Conservation (phyloP, 768 basidiomycete species). For the Solioccasus polychromus region DNA sequence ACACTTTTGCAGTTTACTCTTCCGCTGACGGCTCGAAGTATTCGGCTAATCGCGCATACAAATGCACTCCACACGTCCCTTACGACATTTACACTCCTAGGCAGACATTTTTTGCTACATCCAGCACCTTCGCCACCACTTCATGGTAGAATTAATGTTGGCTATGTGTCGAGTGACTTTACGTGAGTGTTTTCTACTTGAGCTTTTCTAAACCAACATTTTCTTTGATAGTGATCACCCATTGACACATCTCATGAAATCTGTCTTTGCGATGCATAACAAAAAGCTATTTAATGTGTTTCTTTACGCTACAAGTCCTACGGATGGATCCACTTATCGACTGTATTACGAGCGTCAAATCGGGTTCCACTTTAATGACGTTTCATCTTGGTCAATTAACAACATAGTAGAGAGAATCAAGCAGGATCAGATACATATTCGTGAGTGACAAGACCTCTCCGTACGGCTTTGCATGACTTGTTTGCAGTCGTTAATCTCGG, state of each 20-base stretch:
- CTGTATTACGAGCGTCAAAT: conserved; percentile 39
- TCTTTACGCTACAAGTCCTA: conserved; percentile 48
- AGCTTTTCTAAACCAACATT: neutral
- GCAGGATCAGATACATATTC: conserved; percentile 44
- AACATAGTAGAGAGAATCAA: conserved; percentile 39
- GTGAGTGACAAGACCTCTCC: conserved; percentile 24
- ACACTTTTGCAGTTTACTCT: conserved; percentile 41
- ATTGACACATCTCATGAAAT: conserved; percentile 51
- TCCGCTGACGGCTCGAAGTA: conserved; percentile 39
- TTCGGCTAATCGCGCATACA: conserved; percentile 45
- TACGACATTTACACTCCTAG: conserved; percentile 35
- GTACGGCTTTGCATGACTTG: neutral
- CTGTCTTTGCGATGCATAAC: conserved; percentile 45
- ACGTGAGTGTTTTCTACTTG: conserved; percentile 29
- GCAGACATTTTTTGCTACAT: conserved; percentile 28
- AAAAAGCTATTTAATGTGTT: conserved; percentile 37
- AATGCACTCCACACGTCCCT: conserved; percentile 47
- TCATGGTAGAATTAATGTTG: conserved; percentile 40
- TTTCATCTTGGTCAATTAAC: conserved; percentile 37
- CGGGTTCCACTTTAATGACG: conserved; percentile 39
- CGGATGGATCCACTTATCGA: conserved; percentile 44
- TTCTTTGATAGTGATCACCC: conserved; percentile 42
- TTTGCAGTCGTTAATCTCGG: conserved; percentile 42
- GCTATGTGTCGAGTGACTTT: conserved; percentile 49
- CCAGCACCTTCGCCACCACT: conserved; percentile 43